Percentiles rank a stretch among this genome's conserved stretches.
These are phyloP conservation scores for Kodamaea arcana DNA, from an alignment of 1,139 yeast species.

Conservation along the genomic window DNA sequence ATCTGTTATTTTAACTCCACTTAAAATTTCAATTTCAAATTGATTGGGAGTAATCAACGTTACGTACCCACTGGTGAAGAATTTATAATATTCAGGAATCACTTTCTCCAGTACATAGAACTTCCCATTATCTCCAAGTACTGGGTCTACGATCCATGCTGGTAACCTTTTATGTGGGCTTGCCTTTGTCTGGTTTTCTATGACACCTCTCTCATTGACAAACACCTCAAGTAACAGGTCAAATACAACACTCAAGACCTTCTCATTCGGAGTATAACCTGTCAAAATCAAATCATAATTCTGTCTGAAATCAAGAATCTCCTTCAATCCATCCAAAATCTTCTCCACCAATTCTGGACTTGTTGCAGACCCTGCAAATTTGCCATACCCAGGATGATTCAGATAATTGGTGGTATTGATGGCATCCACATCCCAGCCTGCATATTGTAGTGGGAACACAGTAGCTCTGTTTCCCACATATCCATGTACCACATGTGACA, in stretches of 20 bases:
- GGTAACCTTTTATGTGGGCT: slow-evolving; percentile 14
- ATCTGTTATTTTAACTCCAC: slow-evolving; percentile 18
- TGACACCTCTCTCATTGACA: slow-evolving; percentile 9
- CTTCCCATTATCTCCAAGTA: slow-evolving; percentile 38
- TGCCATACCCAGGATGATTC: slow-evolving; percentile 80
- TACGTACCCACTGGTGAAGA: slow-evolving; percentile 26
- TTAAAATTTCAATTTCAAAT: slow-evolving; percentile 35
- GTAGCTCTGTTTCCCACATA: slow-evolving; percentile 19
- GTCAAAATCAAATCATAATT: slow-evolving; percentile 61
- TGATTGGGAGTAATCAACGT: slow-evolving; percentile 38
- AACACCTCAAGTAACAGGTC: slow-evolving; percentile 27
- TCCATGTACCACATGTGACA: slow-evolving; percentile 84
- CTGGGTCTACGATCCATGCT: slow-evolving; percentile 37
- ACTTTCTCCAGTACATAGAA: slow-evolving; percentile 33
- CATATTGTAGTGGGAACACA: slow-evolving; percentile 70
- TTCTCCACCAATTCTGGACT: slow-evolving; percentile 18
- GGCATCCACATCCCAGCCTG: slow-evolving; percentile 84
- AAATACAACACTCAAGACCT: slow-evolving; percentile 46
- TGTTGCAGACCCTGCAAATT: slow-evolving; percentile 22
- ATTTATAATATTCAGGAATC: slow-evolving; percentile 25
- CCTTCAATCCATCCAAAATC: slow-evolving; percentile 22
- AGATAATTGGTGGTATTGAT: slow-evolving; percentile 77
- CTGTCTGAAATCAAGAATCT: slow-evolving; percentile 20
- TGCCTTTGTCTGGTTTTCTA: no score
- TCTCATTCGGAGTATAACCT: slow-evolving; percentile 68